These are phyloP conservation scores for Candida odintsovae DNA, from an alignment of 805 yeast species.

Conservation along the genomic window DNA sequence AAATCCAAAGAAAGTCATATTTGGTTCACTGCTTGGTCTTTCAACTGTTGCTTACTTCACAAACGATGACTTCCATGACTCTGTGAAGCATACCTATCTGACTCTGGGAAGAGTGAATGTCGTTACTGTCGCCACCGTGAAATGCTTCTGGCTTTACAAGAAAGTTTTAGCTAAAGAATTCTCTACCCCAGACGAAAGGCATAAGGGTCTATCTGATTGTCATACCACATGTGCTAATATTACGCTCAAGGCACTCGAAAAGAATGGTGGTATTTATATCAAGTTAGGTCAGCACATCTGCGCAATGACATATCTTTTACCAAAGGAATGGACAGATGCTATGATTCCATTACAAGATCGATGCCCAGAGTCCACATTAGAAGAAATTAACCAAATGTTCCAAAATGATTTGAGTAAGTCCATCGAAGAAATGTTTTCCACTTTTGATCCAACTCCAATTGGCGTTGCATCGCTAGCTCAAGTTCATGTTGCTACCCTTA, in stretches of 20 bases:
- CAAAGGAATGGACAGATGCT: conserved; percentile 91
- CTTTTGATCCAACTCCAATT: conserved; percentile 68
- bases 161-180: conserved; percentile 43
- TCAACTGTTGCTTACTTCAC: conserved; percentile 3
- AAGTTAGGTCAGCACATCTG: conserved; percentile 92
- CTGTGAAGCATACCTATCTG: conserved; percentile 60
- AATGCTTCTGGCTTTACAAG: conserved; percentile 71
- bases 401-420: conserved; percentile 54
- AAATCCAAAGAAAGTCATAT: conserved; percentile 99
- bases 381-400: conserved; percentile 66
- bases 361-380: conserved; percentile 76
- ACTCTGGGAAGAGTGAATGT: conserved; percentile 51
- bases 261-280: conserved; percentile 89
- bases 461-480: conserved; percentile 97
- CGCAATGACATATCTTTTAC: conserved; percentile 87
- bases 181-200: conserved; percentile 39
- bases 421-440: conserved; percentile 58
- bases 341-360: conserved; percentile 90
- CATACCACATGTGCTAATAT: conserved; percentile 74
- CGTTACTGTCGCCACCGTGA: conserved; percentile 60
- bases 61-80: conserved; percentile 23
- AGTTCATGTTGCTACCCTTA: conserved; percentile 74
- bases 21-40: conserved; percentile 46
- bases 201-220: conserved; percentile 51
- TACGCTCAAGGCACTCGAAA: conserved; percentile 72